These are phyloP conservation scores for Balamuthia mandrillaris DNA, from an alignment of 208 protist genomes.

Conservation along the genomic window DNA sequence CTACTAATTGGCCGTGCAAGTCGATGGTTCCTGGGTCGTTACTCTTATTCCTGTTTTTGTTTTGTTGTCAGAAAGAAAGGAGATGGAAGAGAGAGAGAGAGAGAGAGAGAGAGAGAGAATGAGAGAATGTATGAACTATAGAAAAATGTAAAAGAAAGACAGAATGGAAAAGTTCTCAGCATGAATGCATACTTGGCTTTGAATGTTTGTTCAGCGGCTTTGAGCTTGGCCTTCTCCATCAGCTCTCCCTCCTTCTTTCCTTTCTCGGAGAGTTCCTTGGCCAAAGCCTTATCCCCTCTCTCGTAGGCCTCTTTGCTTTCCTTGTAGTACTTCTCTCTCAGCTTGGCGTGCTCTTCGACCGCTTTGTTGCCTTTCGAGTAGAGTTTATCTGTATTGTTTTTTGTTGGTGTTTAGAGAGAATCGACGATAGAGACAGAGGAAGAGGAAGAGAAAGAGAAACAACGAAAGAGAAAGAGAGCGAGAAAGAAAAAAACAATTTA, in stretches of 20 bases:
- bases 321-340: constrained; percentile 28
- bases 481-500: not conserved
- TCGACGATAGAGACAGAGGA: not conserved
- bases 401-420: not conserved
- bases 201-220: not conserved
- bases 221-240: constrained; percentile 14
- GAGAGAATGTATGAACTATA: not conserved
- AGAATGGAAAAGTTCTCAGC: not conserved
- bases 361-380: constrained; percentile 19
- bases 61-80: not conserved
- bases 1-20: constrained; percentile 8
- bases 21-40: not conserved
- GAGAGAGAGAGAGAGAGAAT: not conserved
- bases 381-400: not conserved
- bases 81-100: not conserved
- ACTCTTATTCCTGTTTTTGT: not conserved
- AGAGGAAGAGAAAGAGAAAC: not conserved
- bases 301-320: constrained; percentile 13
- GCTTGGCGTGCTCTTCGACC: constrained; percentile 6
- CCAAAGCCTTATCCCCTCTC: not conserved
- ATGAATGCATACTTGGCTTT: no score
- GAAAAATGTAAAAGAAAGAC: not conserved
- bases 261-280: not conserved
- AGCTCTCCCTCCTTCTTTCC: not conserved
- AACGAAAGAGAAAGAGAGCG: not conserved